Evolutionary conservation across 257 asterid genomes (phyloP).

Genomic region (Handroanthus guayacan): DNA sequence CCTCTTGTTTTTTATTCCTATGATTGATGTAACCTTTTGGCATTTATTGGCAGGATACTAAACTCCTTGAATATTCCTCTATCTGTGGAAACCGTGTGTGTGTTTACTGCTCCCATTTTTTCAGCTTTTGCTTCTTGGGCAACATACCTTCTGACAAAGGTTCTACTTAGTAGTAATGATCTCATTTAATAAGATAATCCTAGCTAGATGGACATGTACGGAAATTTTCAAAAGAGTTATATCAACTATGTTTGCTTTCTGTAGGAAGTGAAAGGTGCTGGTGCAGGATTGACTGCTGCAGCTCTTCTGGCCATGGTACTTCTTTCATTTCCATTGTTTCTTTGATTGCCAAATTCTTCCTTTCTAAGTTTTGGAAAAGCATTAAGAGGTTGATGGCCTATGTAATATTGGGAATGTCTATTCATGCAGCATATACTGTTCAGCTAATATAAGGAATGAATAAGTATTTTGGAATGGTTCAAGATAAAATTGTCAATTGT

Average conservation of each 20-base stretch:
- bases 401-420: background rate
- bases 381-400: background rate
- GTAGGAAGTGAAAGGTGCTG: conserved; percentile 96
- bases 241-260: conserved; percentile 37
- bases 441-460: conserved; percentile 1
- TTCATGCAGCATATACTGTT: background rate
- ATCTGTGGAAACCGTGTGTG: conserved; percentile 98
- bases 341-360: background rate
- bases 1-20: conserved; percentile 19
- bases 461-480: background rate
- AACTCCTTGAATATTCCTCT: conserved; percentile 88
- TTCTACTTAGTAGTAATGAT: conserved; percentile 41
- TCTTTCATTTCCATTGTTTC: conserved; percentile 9
- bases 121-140: conserved; percentile 99
- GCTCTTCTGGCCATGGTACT: conserved; percentile 96
- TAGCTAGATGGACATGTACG: background rate
- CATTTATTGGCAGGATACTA: conserved; percentile 71
- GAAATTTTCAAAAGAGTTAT: conserved; percentile 13
- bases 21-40: conserved; percentile 36
- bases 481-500: background rate
- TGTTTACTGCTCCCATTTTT: conserved; percentile 96
- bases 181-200: conserved; percentile 11
- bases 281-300: conserved; percentile 99
- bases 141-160: conserved; percentile 95
- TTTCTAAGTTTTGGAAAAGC: background rate